A percentile compares a stretch with the other conserved stretches of the same genome.
Evolutionary conservation across 257 asterid genomes (phyloP).

Genomic region (Nicotiana noctiflora): DNA sequence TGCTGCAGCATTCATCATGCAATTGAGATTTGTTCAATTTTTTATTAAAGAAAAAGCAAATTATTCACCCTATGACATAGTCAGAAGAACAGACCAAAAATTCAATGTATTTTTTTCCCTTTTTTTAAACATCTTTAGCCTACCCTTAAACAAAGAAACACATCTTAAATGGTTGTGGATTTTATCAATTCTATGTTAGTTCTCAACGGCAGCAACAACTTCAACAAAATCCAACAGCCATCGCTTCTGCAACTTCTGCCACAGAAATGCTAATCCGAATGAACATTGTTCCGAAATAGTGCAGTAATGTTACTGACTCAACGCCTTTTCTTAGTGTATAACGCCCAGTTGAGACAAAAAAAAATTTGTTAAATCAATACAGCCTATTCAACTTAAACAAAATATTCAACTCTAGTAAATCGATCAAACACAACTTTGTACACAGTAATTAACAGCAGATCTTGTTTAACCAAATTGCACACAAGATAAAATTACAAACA

Average conservation of each 20-base stretch:
- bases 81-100: conserved; percentile 7
- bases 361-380: background rate
- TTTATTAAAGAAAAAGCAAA: background rate
- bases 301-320: conserved; percentile 10
- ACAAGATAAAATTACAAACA: no score
- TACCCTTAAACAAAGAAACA: no score
- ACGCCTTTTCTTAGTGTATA: conserved; percentile 18
- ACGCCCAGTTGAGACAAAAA: background rate
- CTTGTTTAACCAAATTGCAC: no score
- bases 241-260: conserved; percentile 11
- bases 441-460: no score
- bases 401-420: no score
- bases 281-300: background rate
- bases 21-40: no score
- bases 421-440: no score
- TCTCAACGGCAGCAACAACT: conserved; percentile 18
- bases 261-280: conserved; percentile 17
- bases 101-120: background rate
- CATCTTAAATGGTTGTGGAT: conserved; percentile 26
- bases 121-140: background rate
- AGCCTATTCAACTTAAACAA: no score
- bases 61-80: conserved; percentile 1
- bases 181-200: conserved; percentile 18
- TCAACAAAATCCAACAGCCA: conserved; percentile 18
- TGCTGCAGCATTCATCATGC: no score